These are phyloP conservation scores for Globisporangium heterothallicum DNA, from an alignment of 352 stramenopile genomes.

Conservation along the genomic window DNA sequence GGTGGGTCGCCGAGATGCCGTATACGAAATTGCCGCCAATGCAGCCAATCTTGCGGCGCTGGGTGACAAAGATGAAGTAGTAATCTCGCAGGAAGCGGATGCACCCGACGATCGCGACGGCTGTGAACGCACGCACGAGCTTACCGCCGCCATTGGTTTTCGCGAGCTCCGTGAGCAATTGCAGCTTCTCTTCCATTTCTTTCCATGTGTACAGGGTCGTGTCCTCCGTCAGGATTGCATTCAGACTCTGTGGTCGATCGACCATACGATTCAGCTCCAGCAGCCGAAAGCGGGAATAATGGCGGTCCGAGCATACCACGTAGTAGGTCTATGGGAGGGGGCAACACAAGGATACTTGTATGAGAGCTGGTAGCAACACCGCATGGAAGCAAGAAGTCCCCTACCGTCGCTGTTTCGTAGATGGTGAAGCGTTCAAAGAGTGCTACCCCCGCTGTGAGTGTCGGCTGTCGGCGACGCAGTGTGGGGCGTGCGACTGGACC, in stretches of 20 bases:
- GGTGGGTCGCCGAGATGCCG: conserved; percentile 93
- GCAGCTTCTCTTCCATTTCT: conserved; percentile 74
- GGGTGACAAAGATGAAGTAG: conserved; percentile 98
- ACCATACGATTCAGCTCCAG: conserved; percentile 67
- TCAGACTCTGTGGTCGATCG: conserved; percentile 46
- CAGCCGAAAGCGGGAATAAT: conserved; percentile 77
- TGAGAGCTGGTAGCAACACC: not conserved
- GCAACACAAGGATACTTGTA: conserved; percentile 4
- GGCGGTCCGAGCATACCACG: conserved; percentile 80
- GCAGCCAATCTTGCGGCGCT: conserved; percentile 94
- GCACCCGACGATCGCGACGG: conserved; percentile 97
- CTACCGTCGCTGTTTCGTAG: conserved; percentile 61
- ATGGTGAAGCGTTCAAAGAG: conserved; percentile 83
- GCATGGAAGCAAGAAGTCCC: not conserved
- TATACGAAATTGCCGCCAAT: conserved; percentile 97
- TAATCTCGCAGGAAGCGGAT: conserved; percentile 97
- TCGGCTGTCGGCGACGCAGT: conserved; percentile 58
- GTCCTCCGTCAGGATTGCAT: conserved; percentile 64
- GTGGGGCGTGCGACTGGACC: conserved; percentile 18
- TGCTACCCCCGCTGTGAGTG: conserved; percentile 50
- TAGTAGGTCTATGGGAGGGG: conserved; percentile 38
- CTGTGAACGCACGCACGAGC: conserved; percentile 76
- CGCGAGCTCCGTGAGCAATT: conserved; percentile 50
- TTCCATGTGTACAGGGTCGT: conserved; percentile 65
- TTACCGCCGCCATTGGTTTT: conserved; percentile 28